phyloP scores from a whole-genome alignment of 2,329 filamentous ascomycete genomes.

The Sporothrix protearum region DNA sequence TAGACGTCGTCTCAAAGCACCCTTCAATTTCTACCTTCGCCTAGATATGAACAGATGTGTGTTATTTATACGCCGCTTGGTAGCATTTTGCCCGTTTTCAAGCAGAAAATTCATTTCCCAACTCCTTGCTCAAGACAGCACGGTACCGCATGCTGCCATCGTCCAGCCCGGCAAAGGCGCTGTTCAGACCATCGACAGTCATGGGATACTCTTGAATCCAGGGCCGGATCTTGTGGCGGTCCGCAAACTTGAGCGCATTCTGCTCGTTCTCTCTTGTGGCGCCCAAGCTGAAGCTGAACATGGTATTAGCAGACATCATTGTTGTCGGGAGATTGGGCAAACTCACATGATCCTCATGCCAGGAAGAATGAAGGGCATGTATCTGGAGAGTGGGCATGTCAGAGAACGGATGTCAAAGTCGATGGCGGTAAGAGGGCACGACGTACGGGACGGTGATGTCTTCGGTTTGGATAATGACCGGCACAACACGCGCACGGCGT shows the following conservation, averaged over 20 bases:
- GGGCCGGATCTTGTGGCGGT: conserved; percentile 54
- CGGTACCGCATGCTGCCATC: conserved; percentile 9
- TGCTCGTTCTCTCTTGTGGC: conserved; percentile 35
- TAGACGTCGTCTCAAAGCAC: no score
- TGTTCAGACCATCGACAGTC: conserved; percentile 30
- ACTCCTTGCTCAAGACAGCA: background rate
- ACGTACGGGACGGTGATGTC: conserved; percentile 16
- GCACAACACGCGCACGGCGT: conserved; percentile 19
- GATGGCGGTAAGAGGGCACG: background rate
- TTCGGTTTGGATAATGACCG: conserved; percentile 20
- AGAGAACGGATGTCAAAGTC: background rate
- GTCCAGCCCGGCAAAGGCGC: background rate
- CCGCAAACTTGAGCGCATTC: conserved; percentile 59
- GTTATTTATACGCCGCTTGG: no score
- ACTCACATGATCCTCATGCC: conserved; percentile 9
- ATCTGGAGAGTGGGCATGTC: background rate
- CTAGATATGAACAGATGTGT: no score
- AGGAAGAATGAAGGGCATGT: conserved; percentile 4
- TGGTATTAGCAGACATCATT: background rate
- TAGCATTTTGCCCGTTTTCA: no score
- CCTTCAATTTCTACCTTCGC: no score
- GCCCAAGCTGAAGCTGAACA: background rate
- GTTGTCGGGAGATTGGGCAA: no score
- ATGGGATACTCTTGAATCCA: conserved; percentile 55
- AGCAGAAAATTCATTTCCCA: conserved; percentile 4